phyloP scores from a whole-genome alignment of 2,329 filamentous ascomycete genomes.

The Teratosphaeria destructans region DNA sequence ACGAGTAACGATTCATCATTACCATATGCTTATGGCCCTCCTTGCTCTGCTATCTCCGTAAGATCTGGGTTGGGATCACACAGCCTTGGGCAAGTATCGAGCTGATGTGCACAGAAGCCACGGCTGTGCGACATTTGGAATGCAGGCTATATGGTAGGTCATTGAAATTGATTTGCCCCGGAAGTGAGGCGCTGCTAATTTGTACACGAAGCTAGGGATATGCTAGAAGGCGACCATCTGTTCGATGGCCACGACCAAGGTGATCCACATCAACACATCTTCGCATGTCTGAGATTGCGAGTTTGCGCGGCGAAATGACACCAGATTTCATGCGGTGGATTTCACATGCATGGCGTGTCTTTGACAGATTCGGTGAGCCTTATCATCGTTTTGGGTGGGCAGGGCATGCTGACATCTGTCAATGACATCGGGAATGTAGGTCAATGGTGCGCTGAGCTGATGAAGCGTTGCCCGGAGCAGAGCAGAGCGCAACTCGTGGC shows the following conservation, averaged over 20 bases:
- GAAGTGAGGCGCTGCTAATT: background rate
- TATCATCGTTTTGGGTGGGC: background rate
- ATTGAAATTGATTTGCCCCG: background rate
- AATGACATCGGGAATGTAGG: background rate
- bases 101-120: slow-evolving; percentile 2
- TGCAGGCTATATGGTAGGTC: slow-evolving; percentile 2
- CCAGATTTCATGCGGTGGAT: slow-evolving; percentile 1
- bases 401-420: background rate
- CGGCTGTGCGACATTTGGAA: slow-evolving; percentile 2
- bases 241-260: slow-evolving; percentile 2
- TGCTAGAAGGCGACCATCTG: slow-evolving; percentile 4
- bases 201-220: slow-evolving; percentile 2
- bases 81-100: slow-evolving; percentile 2
- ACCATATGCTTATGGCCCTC: slow-evolving; percentile 2
- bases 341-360: background rate
- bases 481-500: background rate
- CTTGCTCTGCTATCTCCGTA: slow-evolving; percentile 2
- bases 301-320: slow-evolving; percentile 2
- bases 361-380: slow-evolving; percentile 1
- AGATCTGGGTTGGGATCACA: slow-evolving; percentile 1
- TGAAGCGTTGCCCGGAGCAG: background rate
- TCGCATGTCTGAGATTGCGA: slow-evolving; percentile 4
- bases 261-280: slow-evolving; percentile 4
- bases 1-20: background rate
- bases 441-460: background rate